Conservation (phyloP, 2,329 filamentous ascomycete genomes). For the Alternaria longipes region DNA sequence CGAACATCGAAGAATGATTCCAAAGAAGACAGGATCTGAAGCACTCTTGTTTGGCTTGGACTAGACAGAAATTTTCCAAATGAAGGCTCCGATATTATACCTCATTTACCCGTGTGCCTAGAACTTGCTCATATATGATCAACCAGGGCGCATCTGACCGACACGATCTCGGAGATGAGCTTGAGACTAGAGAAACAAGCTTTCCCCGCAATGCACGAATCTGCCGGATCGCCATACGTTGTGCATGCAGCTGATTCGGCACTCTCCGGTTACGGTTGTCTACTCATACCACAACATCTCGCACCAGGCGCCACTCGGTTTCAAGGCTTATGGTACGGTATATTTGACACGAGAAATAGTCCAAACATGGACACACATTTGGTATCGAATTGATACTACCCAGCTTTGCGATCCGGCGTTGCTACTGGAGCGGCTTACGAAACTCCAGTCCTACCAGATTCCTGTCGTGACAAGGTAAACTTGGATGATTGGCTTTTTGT, state of each 20-base stretch:
- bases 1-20: neutral
- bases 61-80: slow-evolving; percentile 3
- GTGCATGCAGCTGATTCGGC: slow-evolving; percentile 20
- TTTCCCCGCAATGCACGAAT: slow-evolving; percentile 45
- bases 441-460: neutral
- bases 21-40: neutral
- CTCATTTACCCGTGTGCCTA: slow-evolving; percentile 40
- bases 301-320: neutral
- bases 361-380: neutral
- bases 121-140: slow-evolving; percentile 26
- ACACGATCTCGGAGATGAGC: slow-evolving; percentile 19
- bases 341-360: neutral
- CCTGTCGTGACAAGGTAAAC: neutral
- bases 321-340: neutral
- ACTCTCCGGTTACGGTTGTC: neutral
- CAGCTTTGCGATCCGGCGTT: neutral
- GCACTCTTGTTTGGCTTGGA: neutral
- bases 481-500: neutral
- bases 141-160: slow-evolving; percentile 28
- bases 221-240: slow-evolving; percentile 35
- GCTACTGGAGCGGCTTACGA: neutral
- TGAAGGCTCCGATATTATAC: slow-evolving; percentile 21
- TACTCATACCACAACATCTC: neutral
- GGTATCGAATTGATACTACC: neutral
- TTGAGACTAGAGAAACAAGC: slow-evolving; percentile 35